Base-by-base conservation (phyloP, 176 grass and related monocot genomes). In the Otatea glauca region DNA sequence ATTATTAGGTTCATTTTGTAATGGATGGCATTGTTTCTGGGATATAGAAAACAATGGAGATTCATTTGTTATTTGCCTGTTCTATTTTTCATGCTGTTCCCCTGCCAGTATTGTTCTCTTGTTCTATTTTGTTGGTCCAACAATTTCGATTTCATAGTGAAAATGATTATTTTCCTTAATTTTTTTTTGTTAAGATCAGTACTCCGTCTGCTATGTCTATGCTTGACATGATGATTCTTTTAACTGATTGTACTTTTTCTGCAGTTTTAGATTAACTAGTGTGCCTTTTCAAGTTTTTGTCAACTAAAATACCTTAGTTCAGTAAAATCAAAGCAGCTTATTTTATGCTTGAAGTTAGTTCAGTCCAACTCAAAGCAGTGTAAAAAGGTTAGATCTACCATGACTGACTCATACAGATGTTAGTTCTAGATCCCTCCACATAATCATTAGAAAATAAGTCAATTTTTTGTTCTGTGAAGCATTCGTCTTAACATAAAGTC, bases 11-110 rank as follows among this genome's bases (percentile, higher is more conserved):
- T 68, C 54, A 8, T 81, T 66, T 12, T 43, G 6, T 48, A 15
- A 49, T 81, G 25, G 39, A 49, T 87, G 50, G 2, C 37, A 16
- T 60, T 37, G 51, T 68, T 81, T 75, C 20, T 87, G n/a, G 53
- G 70, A 20, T 68, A 6, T 66, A 75, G 13, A 18, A 75, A 74
- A 32, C 21, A 41, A 56, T 15, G 4, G 43, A 45, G 3, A 16
- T 29, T 58, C n/a, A 73, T 9, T 69, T 60, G 9, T 58, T 13
- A 72, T 9, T 69, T 70, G 9, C 67, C 23, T 71, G 60, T 79
- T 54, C 68, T 38, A 21, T 37, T 79, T 79, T 86, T 48, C 66
- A 72, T 72, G 58, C 16, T 86, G 21, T 29, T 63, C 7, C 20
- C 3, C 43, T 74, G 11, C 11, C 39, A 65, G 13, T 74, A 21